Evolutionary conservation across 169 alveolate genomes (phyloP), one percentile per base, ranked within the genome.

Genomic region (Nephromyces sp.): DNA sequence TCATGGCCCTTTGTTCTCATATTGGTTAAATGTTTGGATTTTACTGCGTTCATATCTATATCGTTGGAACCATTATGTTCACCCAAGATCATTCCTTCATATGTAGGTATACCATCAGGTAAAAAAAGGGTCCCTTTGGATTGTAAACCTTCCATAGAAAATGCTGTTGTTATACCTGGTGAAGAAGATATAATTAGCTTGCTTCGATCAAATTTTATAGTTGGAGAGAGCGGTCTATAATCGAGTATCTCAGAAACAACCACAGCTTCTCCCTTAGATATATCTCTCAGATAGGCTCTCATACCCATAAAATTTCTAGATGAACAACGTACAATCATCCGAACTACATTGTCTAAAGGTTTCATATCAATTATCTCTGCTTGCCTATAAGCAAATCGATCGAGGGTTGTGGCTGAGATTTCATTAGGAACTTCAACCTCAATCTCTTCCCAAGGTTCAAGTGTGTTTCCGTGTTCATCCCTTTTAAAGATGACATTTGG

Each of bases 371-470:
- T 15, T 15, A 43, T 43, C 15, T 43, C 57, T 43, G 57, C 57
- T n/a, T 43, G 57, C 15, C 57, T 15, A 15, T 15, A 15, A 43
- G 57, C 57, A 15, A 43, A 43, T 43, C n/a, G 15, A 15, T 43
- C 57, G 25, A 43, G 15, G n/a, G n/a, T 43, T 15, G 57, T n/a
- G n/a, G 57, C 25, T 43, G 57, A 15, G 25, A 43, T n/a, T 43
- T 43, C 57, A 43, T 43, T 15, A 43, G 57, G 57, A 15, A 43
- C 57, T n/a, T 43, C 57, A 15, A 43, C 25, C 15, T 15, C n/a
- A 43, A 43, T 15, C 74, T 80, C 90, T 74, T 92, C 96, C 62
- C 86, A 72, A 22, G 98, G 96, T 75, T 93, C 98, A 35, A 86
- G 72, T 33, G 75, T 61, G 15, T 74, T 82, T 3, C 92, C 92